Evolutionary conservation across 352 stramenopile genomes (phyloP).

Genomic region (Pythium insidiosum): DNA sequence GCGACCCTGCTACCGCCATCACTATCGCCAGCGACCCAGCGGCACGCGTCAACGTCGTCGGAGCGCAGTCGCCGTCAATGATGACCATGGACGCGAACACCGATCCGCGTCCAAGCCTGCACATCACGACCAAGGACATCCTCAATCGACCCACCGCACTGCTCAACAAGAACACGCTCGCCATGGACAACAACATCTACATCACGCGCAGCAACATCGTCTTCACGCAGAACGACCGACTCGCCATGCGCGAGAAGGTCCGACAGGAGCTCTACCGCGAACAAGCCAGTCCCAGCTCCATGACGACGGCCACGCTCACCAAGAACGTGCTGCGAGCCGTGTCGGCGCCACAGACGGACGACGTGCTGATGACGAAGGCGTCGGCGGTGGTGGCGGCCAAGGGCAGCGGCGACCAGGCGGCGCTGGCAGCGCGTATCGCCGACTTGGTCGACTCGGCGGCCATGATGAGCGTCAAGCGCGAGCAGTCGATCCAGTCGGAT

Average conservation of each 20-base stretch:
- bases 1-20: neutral
- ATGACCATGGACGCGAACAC: constrained; percentile 1
- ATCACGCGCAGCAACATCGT: constrained; percentile 11
- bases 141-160: constrained; percentile 11
- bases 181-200: constrained; percentile 17
- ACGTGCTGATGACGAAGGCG: constrained; percentile 12
- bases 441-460: constrained; percentile 6
- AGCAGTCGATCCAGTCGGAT: neutral
- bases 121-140: constrained; percentile 4
- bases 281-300: too few species aligned
- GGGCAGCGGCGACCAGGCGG: neutral
- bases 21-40: neutral
- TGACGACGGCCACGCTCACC: neutral
- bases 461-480: neutral
- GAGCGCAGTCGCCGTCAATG: neutral
- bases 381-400: constrained; percentile 12
- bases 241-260: constrained; percentile 5
- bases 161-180: constrained; percentile 20
- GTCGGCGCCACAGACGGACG: constrained; percentile 3
- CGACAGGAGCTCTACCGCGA: neutral
- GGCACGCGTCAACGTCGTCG: neutral
- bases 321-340: constrained; percentile 1
- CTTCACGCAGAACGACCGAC: constrained; percentile 9
- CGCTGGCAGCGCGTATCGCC: constrained; percentile 1
- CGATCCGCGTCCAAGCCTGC: neutral